A percentile compares a stretch with the other conserved stretches of the same genome.
Evolutionary conservation across 2,329 filamentous ascomycete species (phyloP).

Genomic region (Epichloe sp.): DNA sequence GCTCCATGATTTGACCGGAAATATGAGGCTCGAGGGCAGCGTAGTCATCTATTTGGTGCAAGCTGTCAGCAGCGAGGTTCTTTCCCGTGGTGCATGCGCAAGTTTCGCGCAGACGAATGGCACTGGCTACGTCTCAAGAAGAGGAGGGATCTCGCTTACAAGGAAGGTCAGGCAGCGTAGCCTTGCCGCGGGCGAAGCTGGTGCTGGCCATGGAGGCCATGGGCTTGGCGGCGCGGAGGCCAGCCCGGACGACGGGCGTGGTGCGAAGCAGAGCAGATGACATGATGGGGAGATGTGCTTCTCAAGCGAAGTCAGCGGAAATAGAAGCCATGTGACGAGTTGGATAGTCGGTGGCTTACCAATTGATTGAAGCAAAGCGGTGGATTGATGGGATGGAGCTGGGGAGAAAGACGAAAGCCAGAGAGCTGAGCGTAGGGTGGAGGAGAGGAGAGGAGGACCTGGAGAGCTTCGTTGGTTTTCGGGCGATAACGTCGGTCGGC

Average conservation of each 20-base stretch:
- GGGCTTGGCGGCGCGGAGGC: slow-evolving; percentile 53
- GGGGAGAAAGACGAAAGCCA: too few species aligned
- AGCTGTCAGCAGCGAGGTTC: neutral
- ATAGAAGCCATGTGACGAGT: neutral
- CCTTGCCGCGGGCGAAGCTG: slow-evolving; percentile 75
- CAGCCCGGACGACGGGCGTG: slow-evolving; percentile 52
- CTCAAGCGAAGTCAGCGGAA: too few species aligned
- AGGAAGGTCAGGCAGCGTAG: slow-evolving; percentile 78
- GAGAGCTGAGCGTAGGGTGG: neutral
- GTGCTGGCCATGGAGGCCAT: slow-evolving; percentile 55
- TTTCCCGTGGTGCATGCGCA: too few species aligned
- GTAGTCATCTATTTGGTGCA: slow-evolving; percentile 63
- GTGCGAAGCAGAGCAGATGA: slow-evolving; percentile 63
- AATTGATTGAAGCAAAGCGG: neutral
- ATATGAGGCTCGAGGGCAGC: slow-evolving; percentile 77
- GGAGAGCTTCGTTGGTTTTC: slow-evolving; percentile 1
- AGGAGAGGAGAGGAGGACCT: neutral
- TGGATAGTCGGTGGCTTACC: neutral
- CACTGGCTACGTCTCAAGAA: neutral
- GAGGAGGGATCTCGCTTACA: slow-evolving; percentile 25
- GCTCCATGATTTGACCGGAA: slow-evolving; percentile 89
- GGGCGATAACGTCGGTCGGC: neutral
- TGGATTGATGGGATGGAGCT: too few species aligned
- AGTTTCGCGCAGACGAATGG: neutral
- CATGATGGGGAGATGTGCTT: slow-evolving; percentile 37